phyloP scores from a whole-genome alignment of 2,329 filamentous ascomycete species.

The Colletotrichum australisinense region DNA sequence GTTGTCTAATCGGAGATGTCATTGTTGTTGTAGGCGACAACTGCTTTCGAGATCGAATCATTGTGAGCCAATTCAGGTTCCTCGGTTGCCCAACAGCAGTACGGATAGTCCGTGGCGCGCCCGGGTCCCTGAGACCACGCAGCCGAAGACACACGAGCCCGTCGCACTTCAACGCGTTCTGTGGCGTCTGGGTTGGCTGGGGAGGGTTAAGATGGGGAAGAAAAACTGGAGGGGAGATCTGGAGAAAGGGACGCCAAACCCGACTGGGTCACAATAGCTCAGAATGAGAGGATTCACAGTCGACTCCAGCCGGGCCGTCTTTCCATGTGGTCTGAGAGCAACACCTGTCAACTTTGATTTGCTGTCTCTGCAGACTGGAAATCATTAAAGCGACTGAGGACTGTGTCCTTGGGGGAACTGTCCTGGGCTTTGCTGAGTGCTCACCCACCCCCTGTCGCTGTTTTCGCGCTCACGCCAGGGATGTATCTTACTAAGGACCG shows the following conservation, averaged over 20 bases:
- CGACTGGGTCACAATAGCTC: background rate
- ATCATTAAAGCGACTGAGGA: background rate
- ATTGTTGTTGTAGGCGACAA: background rate
- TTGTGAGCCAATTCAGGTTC: background rate
- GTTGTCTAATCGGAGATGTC: background rate
- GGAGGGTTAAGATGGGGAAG: background rate
- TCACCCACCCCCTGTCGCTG: background rate
- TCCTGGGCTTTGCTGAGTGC: background rate
- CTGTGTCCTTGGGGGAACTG: background rate
- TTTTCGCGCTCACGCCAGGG: background rate
- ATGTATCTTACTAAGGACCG: background rate
- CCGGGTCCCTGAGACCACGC: background rate
- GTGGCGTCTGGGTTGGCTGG: conserved; percentile 16
- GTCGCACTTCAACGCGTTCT: conserved; percentile 1
- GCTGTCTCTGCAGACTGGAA: background rate
- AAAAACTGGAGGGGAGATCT: conserved; percentile 27
- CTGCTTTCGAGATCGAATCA: conserved; percentile 12
- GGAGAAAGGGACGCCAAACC: conserved; percentile 18
- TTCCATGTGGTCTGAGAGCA: conserved; percentile 32
- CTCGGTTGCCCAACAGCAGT: background rate
- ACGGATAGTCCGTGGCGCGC: background rate
- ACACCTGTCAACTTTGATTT: background rate
- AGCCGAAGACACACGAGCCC: conserved; percentile 22
- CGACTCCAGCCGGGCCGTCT: conserved; percentile 27
- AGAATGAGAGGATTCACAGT: conserved; percentile 9